A percentile compares a stretch with the other conserved stretches of the same genome.
Evolutionary conservation across 78 protist genomes (phyloP).

Genomic region (slime mould (Dictyostelium discoideum)): DNA sequence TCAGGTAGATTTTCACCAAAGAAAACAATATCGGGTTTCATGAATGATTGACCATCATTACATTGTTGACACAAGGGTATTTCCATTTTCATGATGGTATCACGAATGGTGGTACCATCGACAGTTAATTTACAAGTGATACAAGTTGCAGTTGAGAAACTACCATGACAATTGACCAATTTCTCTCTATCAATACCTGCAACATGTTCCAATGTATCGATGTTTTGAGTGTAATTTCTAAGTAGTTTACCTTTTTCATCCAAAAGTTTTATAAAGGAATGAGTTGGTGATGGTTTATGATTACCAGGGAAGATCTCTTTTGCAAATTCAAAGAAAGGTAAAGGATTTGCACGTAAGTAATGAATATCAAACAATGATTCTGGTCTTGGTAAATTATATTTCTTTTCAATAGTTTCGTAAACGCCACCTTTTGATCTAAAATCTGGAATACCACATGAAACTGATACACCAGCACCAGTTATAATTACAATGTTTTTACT

Average conservation of each 20-base stretch:
- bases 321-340: conserved; percentile 91
- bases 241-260: conserved; percentile 82
- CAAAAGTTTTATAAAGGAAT: conserved; percentile 88
- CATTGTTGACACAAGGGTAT: conserved; percentile 84
- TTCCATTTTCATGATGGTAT: conserved; percentile 40
- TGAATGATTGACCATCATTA: conserved; percentile 30
- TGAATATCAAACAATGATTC: conserved; percentile 86
- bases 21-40: conserved; percentile 89
- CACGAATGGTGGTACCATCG: conserved; percentile 13
- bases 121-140: conserved; percentile 35
- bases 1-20: conserved; percentile 93
- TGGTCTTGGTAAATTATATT: conserved; percentile 92
- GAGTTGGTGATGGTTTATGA: conserved; percentile 90
- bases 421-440: conserved; percentile 93
- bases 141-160: conserved; percentile 79
- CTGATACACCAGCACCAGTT: conserved; percentile 82
- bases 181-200: conserved; percentile 75
- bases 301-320: conserved; percentile 90
- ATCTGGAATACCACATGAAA: conserved; percentile 93
- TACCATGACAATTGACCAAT: conserved; percentile 94
- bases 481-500: conserved; percentile 79
- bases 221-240: conserved; percentile 96
- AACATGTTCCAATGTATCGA: conserved; percentile 93
- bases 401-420: conserved; percentile 87
- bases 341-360: conserved; percentile 66